Conservation (phyloP, 1,284 basidiomycete species). For the Mrakiaceae sp. region DNA sequence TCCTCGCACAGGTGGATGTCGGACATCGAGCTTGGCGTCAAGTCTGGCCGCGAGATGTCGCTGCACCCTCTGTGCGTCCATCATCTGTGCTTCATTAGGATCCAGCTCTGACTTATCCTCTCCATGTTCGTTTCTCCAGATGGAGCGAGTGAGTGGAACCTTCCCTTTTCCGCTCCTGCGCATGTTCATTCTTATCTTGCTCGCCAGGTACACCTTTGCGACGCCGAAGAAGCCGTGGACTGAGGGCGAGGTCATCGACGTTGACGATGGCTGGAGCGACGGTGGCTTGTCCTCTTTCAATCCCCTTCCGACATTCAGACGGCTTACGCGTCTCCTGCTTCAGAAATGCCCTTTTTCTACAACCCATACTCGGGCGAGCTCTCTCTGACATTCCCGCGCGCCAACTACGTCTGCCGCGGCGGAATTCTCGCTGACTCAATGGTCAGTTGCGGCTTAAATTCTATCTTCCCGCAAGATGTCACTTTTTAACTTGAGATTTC, state of each 20-base stretch:
- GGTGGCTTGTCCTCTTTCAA: slow-evolving; percentile 18
- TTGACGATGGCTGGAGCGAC: slow-evolving; percentile 28
- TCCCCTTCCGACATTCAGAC: background rate
- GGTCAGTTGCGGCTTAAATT: slow-evolving; percentile 22
- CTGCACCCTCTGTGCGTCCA: slow-evolving; percentile 40
- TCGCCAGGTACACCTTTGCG: slow-evolving; percentile 19
- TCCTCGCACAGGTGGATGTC: slow-evolving; percentile 35
- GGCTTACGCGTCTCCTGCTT: background rate
- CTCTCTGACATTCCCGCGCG: slow-evolving; percentile 71
- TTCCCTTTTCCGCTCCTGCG: too few relatives aligned
- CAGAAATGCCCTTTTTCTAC: slow-evolving; percentile 54
- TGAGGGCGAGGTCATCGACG: slow-evolving; percentile 30
- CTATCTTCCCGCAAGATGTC: background rate
- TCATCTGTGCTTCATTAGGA: background rate
- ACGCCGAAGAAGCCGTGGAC: slow-evolving; percentile 30
- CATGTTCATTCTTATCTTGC: slow-evolving; percentile 37
- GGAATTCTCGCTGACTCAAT: slow-evolving; percentile 37
- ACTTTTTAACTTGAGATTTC: background rate
- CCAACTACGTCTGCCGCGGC: slow-evolving; percentile 66
- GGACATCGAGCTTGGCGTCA: slow-evolving; percentile 32
- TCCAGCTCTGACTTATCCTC: background rate
- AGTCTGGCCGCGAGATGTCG: slow-evolving; percentile 24
- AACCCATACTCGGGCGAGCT: slow-evolving; percentile 36
- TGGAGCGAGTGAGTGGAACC: background rate
- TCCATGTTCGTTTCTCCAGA: background rate